Evolutionary conservation across 805 yeast genomes (phyloP), one percentile per base, ranked within the genome.

Genomic region (Tetrapisispora taiwanensis): DNA sequence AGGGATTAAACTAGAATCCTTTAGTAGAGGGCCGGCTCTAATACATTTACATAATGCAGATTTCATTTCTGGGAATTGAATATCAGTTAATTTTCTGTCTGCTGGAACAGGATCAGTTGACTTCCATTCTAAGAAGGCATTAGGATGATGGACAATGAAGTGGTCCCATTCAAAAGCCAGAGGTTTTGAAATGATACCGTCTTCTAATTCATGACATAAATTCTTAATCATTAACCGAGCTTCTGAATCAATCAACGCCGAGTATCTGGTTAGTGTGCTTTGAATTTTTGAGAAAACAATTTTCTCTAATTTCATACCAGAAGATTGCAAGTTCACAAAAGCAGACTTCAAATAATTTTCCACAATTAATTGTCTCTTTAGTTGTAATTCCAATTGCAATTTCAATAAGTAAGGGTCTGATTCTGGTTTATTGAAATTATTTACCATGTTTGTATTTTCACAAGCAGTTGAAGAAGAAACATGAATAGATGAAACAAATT

Each of bases 141-240:
- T 65, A 28, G 67, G 69, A 24, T 68, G 68, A 39, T 65, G 63
- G 39, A 68, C 67, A 42, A 81, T 76, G 48, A 79, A 81, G 41
- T 75, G 74, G 54, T 81, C 84, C 87, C 87, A 81, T 60, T 81
- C 89, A 49, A 74, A 64, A 36, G 71, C 72, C 14, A 76, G 71
- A 40, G 78, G 81, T 54, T 78, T 79, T 18, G 53, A 70, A 59
- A 51, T 74, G 54, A 60, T 74, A 70, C 51, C 79, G 68, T 58
- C 57, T 33, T 64, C 63, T 43, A 64, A 46, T 46, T 72, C 69
- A 45, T 63, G 63, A 44, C 65, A 58, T 39, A 81, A 65, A 52
- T 74, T 78, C 41, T 76, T 75, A 35, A 79, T 69, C 55, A 79
- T 67, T 45, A 72, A 66, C 34, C 75, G 69, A 27, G 77, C 68